Conservation (phyloP, 441 rosid genomes). For the Daphne laureola region DNA sequence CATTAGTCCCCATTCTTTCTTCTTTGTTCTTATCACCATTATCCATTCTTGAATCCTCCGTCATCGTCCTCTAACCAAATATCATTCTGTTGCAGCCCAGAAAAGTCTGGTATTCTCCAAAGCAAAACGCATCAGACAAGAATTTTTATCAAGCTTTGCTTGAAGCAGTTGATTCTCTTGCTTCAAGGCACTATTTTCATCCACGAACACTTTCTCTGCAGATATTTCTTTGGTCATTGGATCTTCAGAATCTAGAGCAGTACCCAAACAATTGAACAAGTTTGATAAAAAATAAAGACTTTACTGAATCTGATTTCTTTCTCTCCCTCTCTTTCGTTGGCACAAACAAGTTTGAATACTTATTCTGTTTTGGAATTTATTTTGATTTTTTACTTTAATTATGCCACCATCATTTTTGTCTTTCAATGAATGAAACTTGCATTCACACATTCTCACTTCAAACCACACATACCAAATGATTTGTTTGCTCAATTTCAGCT, state of each 20-base stretch:
- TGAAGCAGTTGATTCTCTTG: constrained; percentile 62
- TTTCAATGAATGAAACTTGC: constrained; percentile 6
- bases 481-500: constrained; percentile 53
- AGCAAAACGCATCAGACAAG: constrained; percentile 49
- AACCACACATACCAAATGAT: constrained; percentile 44
- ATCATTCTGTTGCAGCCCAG: too few relatives aligned
- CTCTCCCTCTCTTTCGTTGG: constrained; percentile 51
- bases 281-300: too few relatives aligned
- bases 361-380: too few relatives aligned
- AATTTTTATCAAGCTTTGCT: constrained; percentile 47
- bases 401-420: constrained; percentile 1
- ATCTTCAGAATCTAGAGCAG: too few relatives aligned
- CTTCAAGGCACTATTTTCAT: constrained; percentile 57
- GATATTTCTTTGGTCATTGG: constrained; percentile 40
- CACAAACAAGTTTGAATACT: too few relatives aligned
- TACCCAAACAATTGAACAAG: too few relatives aligned
- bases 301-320: constrained; percentile 46
- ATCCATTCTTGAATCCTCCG: too few relatives aligned
- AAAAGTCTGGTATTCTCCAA: constrained; percentile 56
- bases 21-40: too few relatives aligned
- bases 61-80: too few relatives aligned
- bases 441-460: constrained; percentile 8
- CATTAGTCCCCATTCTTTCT: too few relatives aligned
- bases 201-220: constrained; percentile 44
- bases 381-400: too few relatives aligned